Evolutionary conservation across 1,139 yeast genomes (phyloP).

Genomic region (Taiozyma sp.): DNA sequence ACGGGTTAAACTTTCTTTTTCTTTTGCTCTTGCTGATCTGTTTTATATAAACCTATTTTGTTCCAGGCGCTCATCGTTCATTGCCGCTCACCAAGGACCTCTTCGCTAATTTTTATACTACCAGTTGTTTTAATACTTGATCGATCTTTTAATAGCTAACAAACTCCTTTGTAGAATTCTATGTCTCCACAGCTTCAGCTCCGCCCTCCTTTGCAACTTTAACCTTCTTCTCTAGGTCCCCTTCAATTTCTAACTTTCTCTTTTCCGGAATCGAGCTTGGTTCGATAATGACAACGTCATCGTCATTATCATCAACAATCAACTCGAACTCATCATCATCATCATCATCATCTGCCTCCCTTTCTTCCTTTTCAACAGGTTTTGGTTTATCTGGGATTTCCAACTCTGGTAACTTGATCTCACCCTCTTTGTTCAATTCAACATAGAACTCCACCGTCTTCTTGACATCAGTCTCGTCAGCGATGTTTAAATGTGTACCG

Average conservation of each 20-base stretch:
- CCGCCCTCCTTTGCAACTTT: conserved; percentile 13
- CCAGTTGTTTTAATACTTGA: background rate
- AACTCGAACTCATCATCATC: conserved; percentile 22
- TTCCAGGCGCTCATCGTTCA: background rate
- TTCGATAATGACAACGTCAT: conserved; percentile 15
- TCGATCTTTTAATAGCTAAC: background rate
- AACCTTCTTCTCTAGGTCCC: conserved; percentile 5
- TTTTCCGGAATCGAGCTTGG: conserved; percentile 12
- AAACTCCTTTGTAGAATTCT: background rate
- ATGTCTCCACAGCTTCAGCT: background rate
- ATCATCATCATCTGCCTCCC: conserved; percentile 19
- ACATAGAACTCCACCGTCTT: conserved; percentile 69
- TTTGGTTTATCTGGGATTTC: conserved; percentile 29
- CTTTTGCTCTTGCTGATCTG: background rate
- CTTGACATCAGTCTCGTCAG: conserved; percentile 70
- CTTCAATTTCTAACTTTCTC: conserved; percentile 24
- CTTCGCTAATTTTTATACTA: background rate
- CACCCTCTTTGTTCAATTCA: conserved; percentile 24
- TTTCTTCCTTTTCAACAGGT: conserved; percentile 12
- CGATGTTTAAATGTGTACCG: conserved; percentile 60
- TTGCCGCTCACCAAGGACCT: background rate
- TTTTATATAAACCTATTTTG: background rate
- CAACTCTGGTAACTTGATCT: conserved; percentile 25
- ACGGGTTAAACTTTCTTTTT: background rate
- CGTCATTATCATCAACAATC: conserved; percentile 20